Evolutionary conservation across 1,284 basidiomycete genomes (phyloP), one percentile per base, ranked within the genome.

Genomic region (Neotropicomus parvogracilis): DNA sequence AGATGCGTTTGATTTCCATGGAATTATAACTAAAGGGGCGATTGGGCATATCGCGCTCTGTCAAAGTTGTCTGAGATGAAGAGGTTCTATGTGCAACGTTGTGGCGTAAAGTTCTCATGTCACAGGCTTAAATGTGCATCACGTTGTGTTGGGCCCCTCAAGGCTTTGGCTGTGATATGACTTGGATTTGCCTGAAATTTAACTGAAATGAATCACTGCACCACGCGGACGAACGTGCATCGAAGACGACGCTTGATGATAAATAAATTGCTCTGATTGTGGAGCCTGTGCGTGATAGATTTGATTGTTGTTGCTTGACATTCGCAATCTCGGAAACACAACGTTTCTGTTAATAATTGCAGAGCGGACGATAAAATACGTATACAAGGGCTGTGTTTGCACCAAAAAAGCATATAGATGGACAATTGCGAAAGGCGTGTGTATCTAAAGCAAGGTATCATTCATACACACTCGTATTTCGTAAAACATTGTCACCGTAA

Each of bases 401-500:
- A 48, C 19, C 46, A 49, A 52, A 47, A 62, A 42, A 52, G 50
- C 33, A 53, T 44, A 63, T 44, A 52, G 39, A 27, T 38, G 44
- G 33, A 44, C 40, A 42, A 54, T 35, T 38, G 59, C 37, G 46
- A 42, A 51, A 43, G 54, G 45, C 29, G 45, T 58, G 51, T 46
- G 45, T 28, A 49, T 63, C 57, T 65, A 58, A 24, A 46, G 50
- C 52, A 44, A 54, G 52, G 49, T 31, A 64, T 53, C 53, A 48
- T 53, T 49, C 40, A 44, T 50, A 43, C 40, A 44, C 54, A 19
- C 50, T 39, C 50, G 33, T 48, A 38, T 37, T 50, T 48, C 36
- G 51, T 27, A 46, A 52, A 42, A 36, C 38, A 31, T 40, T 46
- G 48, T 73, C 59, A 70, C 53, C 66, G 62, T 50, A 72, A 56